These are phyloP conservation scores for Massarina eburnea DNA, from an alignment of 2,329 filamentous ascomycete genomes.

Conservation along the genomic window DNA sequence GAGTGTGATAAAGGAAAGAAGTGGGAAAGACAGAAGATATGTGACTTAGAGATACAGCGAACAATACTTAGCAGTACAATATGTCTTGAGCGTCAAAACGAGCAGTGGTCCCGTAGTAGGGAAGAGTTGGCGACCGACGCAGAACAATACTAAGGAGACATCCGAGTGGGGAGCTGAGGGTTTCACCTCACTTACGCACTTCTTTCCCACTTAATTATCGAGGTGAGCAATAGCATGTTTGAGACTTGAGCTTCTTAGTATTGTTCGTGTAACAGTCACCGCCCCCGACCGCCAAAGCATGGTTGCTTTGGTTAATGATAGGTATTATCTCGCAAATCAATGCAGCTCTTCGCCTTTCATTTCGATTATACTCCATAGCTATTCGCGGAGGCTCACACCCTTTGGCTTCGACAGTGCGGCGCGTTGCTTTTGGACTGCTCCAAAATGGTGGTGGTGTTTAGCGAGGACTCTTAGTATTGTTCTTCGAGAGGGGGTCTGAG, in stretches of 20 bases:
- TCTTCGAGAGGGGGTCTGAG: conserved; percentile 20
- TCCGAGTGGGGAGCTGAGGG: not conserved
- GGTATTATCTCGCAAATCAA: not conserved
- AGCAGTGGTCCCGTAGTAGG: conserved; percentile 1
- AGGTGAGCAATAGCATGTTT: not conserved
- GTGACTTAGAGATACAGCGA: not conserved
- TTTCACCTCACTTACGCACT: not conserved
- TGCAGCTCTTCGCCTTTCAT: not conserved
- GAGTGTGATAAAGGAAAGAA: conserved; percentile 1
- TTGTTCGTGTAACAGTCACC: conserved; percentile 12
- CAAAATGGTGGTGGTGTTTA: conserved; percentile 11
- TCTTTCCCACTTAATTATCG: not conserved
- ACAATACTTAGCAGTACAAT: conserved; percentile 11
- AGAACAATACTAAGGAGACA: conserved; percentile 12
- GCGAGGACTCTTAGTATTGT: conserved; percentile 39
- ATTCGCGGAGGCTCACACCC: not conserved
- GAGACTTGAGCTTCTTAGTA: conserved; percentile 9
- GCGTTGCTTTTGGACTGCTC: conserved; percentile 13
- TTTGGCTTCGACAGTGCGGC: not conserved
- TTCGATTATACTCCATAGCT: conserved; percentile 1
- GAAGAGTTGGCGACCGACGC: not conserved
- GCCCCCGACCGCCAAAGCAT: not conserved
- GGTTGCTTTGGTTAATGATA: not conserved
- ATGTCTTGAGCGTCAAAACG: not conserved
- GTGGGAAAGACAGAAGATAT: conserved; percentile 1